Percentiles rank a stretch among this genome's conserved stretches.
Evolutionary conservation across 2,329 filamentous ascomycete species (phyloP).

Genomic region (Purpureocillium lavendulum): DNA sequence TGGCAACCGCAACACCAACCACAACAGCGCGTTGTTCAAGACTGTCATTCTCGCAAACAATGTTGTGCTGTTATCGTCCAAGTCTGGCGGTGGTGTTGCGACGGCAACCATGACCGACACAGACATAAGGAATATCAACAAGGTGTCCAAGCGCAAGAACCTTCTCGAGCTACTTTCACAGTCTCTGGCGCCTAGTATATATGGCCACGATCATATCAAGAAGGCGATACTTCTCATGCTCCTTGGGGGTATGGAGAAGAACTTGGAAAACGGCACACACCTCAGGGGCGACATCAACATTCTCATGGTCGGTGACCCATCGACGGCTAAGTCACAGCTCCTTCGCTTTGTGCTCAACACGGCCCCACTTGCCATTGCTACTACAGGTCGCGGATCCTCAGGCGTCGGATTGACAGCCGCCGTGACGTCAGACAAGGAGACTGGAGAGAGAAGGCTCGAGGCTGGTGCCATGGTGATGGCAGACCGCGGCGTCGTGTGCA

Average conservation of each 20-base stretch:
- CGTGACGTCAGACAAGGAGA: constrained; percentile 95
- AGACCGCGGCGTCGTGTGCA: constrained; percentile 94
- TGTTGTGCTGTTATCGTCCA: constrained; percentile 86
- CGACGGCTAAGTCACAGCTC: constrained; percentile 96
- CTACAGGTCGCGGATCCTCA: constrained; percentile 91
- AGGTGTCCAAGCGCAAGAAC: constrained; percentile 87
- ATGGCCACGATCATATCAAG: constrained; percentile 95
- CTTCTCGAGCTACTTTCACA: constrained; percentile 89
- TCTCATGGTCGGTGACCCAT: constrained; percentile 97
- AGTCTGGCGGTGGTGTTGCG: constrained; percentile 89
- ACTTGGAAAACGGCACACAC: constrained; percentile 95
- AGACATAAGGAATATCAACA: constrained; percentile 98
- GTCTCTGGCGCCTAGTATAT: constrained; percentile 92
- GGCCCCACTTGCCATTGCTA: constrained; percentile 90
- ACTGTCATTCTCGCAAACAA: constrained; percentile 93
- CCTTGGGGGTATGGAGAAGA: constrained; percentile 94
- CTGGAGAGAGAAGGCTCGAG: constrained; percentile 86
- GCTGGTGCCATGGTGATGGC: constrained; percentile 98
- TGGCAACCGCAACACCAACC: constrained; percentile 85
- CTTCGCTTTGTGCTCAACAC: constrained; percentile 96
- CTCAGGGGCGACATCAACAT: constrained; percentile 98
- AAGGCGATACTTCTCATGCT: constrained; percentile 95
- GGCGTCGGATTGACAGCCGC: constrained; percentile 96
- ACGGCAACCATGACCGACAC: constrained; percentile 90
- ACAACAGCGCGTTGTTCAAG: constrained; percentile 89